Base-by-base conservation (phyloP, 805 yeast genomes). In the Diddensiella santjacobensis region DNA sequence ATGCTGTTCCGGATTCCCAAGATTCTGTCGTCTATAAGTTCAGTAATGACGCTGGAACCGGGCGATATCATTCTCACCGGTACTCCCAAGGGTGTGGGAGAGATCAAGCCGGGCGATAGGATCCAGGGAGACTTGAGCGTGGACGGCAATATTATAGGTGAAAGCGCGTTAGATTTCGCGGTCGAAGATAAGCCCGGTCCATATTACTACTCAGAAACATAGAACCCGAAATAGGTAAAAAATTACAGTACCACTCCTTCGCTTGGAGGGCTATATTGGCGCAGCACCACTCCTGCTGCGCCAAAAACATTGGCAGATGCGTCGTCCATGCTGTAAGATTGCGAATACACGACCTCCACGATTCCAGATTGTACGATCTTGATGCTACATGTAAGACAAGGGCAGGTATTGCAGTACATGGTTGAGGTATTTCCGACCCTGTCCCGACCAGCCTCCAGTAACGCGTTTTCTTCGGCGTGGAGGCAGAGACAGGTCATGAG, bases 81-180 rank as follows among this genome's bases (percentile, higher is more conserved):
- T 15, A 93, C 99, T 1, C 99, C 99, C 40, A 87, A 89, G 66
- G 99, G 99, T 15, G 99, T 93, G n/a, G 96, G 98, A 5, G 70
- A 76, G 22, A 69, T 90, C 29, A 66, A 65, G 3, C 86, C 95
- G 0, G 98, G 97, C 6, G 98, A 93, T 63, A 61, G 65, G 22
- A 71, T 93, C 22, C 72, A 73, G 40, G 95, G 95, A 4, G 75
- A 78, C 54, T 66, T 88, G 53, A 67, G 65, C 23, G 76, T 74
- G 26, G 77, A 77, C 29, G 91, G 81, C 8, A 61, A 77, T 49
- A 72, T 72, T 6, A 62, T 91, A 22, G 78, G 74, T 26, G 79
- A 74, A 31, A 68, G 71, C 47, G 53, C 58, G 4, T 68, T 84
- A 46, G 72, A 74, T 15, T 66, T 81, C 24, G 72, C 69, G 30